phyloP scores from a whole-genome alignment of 257 asterid genomes.

The Fraxinus quadrangulata region DNA sequence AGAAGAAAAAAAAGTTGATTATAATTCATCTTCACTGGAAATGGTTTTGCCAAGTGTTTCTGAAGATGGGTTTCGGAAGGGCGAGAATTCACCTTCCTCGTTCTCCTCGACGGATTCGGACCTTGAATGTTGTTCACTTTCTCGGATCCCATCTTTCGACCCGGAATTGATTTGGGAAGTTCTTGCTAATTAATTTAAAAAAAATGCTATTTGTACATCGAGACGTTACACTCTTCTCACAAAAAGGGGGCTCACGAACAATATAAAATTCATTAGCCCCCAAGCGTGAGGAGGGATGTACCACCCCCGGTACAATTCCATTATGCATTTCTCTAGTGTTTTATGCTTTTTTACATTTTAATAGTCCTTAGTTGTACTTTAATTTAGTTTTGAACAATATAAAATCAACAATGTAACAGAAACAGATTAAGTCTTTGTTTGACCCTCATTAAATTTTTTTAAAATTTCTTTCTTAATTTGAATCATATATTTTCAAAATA shows the following conservation, averaged over 20 bases:
- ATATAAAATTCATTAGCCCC: too few relatives aligned
- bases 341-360: not conserved
- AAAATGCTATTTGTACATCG: too few relatives aligned
- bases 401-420: too few relatives aligned
- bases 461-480: too few relatives aligned
- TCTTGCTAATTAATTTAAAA: slow-evolving; percentile 71
- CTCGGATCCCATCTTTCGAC: slow-evolving; percentile 85
- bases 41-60: slow-evolving; percentile 44
- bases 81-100: slow-evolving; percentile 44
- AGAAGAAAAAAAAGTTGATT: slow-evolving; percentile 31
- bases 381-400: too few relatives aligned
- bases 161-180: slow-evolving; percentile 94
- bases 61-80: slow-evolving; percentile 45
- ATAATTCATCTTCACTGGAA: slow-evolving; percentile 35
- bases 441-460: too few relatives aligned
- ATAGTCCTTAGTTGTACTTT: not conserved
- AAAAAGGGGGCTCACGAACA: too few relatives aligned
- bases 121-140: slow-evolving; percentile 66
- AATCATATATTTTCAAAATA: too few relatives aligned
- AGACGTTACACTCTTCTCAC: too few relatives aligned
- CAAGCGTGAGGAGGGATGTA: too few relatives aligned
- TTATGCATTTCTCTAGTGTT: not conserved
- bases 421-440: too few relatives aligned
- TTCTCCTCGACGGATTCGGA: slow-evolving; percentile 35
- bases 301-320: not conserved